A percentile compares a stretch with the other conserved stretches of the same genome.
These are phyloP conservation scores for Aspergillus funiculosus DNA, from an alignment of 495 filamentous ascomycete genomes.

Conservation along the genomic window DNA sequence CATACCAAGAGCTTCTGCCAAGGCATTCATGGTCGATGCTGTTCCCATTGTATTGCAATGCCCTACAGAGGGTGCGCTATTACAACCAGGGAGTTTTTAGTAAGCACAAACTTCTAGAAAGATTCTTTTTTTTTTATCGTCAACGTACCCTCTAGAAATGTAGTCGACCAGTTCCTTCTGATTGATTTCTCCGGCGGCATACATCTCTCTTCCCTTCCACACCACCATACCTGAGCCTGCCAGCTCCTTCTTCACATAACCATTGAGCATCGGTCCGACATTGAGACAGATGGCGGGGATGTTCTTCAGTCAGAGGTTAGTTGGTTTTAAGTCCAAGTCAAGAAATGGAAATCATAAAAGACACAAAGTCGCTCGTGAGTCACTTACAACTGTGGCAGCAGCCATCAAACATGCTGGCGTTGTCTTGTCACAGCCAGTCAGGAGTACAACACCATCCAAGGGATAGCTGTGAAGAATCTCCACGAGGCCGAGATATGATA, in stretches of 20 bases:
- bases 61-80: constrained; percentile 45
- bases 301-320: constrained; percentile 28
- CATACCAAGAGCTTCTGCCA: constrained; percentile 53
- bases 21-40: constrained; percentile 53
- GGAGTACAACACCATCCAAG: constrained; percentile 49
- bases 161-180: constrained; percentile 45
- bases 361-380: not conserved
- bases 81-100: constrained; percentile 16
- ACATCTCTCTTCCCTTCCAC: constrained; percentile 49
- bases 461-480: constrained; percentile 49
- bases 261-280: constrained; percentile 52
- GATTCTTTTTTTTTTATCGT: no score
- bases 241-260: constrained; percentile 38
- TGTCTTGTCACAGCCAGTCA: constrained; percentile 56
- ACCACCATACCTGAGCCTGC: constrained; percentile 45
- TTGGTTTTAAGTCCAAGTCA: no score
- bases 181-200: constrained; percentile 48
- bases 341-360: not conserved
- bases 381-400: constrained; percentile 48
- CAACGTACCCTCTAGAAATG: constrained; percentile 40
- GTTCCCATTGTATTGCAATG: constrained; percentile 57
- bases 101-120: no score
- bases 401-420: constrained; percentile 53
- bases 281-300: constrained; percentile 52
- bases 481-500: constrained; percentile 48